phyloP scores from a whole-genome alignment of 352 stramenopile genomes.

The Phytopythium aichiense region DNA sequence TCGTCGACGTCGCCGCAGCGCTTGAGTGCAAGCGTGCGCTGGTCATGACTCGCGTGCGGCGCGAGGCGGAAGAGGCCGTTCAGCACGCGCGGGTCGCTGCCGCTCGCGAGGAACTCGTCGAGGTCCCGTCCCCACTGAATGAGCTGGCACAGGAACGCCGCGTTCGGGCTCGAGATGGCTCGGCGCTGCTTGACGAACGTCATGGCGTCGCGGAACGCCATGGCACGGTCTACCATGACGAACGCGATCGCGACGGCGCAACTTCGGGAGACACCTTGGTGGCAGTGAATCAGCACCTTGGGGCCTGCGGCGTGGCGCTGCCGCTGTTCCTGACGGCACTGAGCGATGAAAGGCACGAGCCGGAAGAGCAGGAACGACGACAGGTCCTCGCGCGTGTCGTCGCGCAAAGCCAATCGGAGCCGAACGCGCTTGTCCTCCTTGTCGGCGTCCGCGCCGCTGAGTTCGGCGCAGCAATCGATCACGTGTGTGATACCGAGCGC shows the following conservation, averaged over 20 bases:
- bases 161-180: conserved; percentile 55
- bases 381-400: conserved; percentile 64
- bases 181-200: conserved; percentile 38
- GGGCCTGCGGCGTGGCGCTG: background rate
- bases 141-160: conserved; percentile 63
- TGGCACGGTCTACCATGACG: conserved; percentile 36
- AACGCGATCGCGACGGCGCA: conserved; percentile 65
- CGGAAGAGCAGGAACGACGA: conserved; percentile 43
- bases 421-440: conserved; percentile 10
- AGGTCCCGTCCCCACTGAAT: conserved; percentile 59
- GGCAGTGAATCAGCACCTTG: conserved; percentile 59
- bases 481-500: conserved; percentile 48
- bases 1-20: conserved; percentile 12
- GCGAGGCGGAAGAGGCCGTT: conserved; percentile 36
- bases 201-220: conserved; percentile 30
- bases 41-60: conserved; percentile 46
- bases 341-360: conserved; percentile 40
- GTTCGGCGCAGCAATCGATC: conserved; percentile 52
- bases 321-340: conserved; percentile 9
- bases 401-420: conserved; percentile 39
- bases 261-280: conserved; percentile 68
- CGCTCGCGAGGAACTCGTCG: conserved; percentile 4
- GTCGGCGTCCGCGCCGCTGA: conserved; percentile 14
- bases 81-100: background rate
- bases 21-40: conserved; percentile 43